Percentiles rank a stretch among this genome's conserved stretches.
Conservation (phyloP, 2,329 filamentous ascomycete species). For the Diaporthe helianthi region DNA sequence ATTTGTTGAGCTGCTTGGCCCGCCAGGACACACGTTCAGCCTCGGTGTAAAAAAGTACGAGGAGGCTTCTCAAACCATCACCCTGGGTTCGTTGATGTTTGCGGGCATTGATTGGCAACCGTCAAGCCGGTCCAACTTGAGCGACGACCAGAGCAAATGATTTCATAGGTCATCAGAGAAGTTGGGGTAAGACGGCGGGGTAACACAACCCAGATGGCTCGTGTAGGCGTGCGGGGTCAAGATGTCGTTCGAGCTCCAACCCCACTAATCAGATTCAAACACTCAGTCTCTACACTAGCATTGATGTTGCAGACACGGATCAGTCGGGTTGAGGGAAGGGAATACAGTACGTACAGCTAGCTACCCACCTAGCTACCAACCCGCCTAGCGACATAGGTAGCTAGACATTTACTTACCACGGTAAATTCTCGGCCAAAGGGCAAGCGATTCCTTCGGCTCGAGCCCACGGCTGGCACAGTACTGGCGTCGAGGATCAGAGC, state of each 20-base stretch:
- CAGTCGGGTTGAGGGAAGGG: background rate
- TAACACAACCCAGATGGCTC: conserved; percentile 6
- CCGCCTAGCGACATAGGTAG: too few species aligned
- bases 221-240: conserved; percentile 17
- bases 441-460: conserved; percentile 16
- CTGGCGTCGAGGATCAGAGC: background rate
- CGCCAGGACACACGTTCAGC: background rate
- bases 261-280: background rate
- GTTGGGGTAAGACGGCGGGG: conserved; percentile 18
- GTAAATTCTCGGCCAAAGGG: conserved; percentile 21
- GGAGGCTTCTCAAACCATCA: background rate
- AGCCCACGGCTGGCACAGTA: background rate
- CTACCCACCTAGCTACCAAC: too few species aligned
- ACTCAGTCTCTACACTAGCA: too few species aligned
- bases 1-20: background rate
- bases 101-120: background rate
- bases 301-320: too few species aligned
- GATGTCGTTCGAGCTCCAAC: conserved; percentile 4
- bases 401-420: too few species aligned
- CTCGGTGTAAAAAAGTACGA: conserved; percentile 8
- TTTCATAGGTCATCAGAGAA: conserved; percentile 18
- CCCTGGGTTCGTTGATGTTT: background rate
- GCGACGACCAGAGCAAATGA: conserved; percentile 4
- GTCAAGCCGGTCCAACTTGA: background rate
- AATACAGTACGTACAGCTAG: background rate